Percentiles rank a stretch among this genome's conserved stretches.
Conservation (phyloP, 805 yeast species). For the Kazachstania kunashirensis region DNA sequence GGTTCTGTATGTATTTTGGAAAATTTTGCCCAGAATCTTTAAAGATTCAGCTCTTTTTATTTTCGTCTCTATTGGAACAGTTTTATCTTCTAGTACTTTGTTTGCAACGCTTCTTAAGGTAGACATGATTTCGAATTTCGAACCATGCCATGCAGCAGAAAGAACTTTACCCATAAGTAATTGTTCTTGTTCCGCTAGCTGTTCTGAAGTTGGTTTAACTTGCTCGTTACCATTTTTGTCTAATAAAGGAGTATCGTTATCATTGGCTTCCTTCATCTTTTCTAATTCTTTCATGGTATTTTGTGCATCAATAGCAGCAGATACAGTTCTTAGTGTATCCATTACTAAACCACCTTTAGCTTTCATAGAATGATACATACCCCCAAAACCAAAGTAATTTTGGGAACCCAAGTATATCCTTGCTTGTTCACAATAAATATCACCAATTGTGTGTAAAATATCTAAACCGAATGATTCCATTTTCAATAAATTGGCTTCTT, state of each 20-base stretch:
- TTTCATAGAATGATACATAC: constrained; percentile 60
- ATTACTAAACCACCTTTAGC: constrained; percentile 67
- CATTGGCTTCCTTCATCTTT: constrained; percentile 49
- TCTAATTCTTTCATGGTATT: constrained; percentile 64
- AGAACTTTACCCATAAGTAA: constrained; percentile 68
- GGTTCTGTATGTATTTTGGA: constrained; percentile 48
- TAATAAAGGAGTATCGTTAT: constrained; percentile 31
- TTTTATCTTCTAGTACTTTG: constrained; percentile 48
- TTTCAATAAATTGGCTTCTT: constrained; percentile 76
- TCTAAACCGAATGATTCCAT: constrained; percentile 82
- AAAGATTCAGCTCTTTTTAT: constrained; percentile 56
- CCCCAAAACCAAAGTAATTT: constrained; percentile 55
- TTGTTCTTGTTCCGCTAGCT: constrained; percentile 62
- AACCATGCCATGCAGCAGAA: constrained; percentile 80
- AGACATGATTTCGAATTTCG: constrained; percentile 66
- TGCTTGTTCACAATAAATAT: constrained; percentile 56
- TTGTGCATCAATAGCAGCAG: constrained; percentile 72
- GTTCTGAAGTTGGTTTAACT: constrained; percentile 52
- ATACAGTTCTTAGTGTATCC: constrained; percentile 61
- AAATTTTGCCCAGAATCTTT: constrained; percentile 52
- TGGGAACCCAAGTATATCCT: constrained; percentile 58
- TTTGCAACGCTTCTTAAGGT: constrained; percentile 67
- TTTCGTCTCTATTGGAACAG: constrained; percentile 37
- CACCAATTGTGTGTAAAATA: constrained; percentile 66
- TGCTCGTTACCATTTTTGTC: constrained; percentile 44